These are phyloP conservation scores for Murraya koenigii DNA, from an alignment of 345 rosid genomes.

Conservation along the genomic window DNA sequence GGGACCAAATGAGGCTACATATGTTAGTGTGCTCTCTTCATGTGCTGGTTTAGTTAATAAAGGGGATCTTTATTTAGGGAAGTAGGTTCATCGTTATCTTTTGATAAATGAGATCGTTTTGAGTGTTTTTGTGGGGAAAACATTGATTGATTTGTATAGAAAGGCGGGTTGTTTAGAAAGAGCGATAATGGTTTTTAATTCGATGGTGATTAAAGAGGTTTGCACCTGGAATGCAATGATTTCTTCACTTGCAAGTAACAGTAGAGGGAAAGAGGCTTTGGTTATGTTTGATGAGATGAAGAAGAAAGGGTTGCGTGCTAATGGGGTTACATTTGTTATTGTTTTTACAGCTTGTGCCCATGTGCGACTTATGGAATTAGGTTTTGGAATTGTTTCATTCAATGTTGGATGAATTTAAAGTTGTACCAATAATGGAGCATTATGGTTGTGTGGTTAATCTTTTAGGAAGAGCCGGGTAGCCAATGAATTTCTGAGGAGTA, in stretches of 20 bases:
- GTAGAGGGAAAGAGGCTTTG: constrained; percentile 45
- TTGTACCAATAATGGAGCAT: constrained; percentile 61
- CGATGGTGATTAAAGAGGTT: constrained; percentile 31
- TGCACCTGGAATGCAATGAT: constrained; percentile 80
- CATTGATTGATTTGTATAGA: constrained; percentile 66
- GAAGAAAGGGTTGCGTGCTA: constrained; percentile 30
- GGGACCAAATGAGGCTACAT: constrained; percentile 70
- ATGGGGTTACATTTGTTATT: constrained; percentile 58
- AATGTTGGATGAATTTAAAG: constrained; percentile 31
- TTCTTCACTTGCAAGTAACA: constrained; percentile 50
- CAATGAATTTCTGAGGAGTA: constrained; percentile 34
- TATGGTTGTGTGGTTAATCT: constrained; percentile 81
- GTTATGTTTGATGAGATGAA: constrained; percentile 59
- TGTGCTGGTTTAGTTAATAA: constrained; percentile 53
- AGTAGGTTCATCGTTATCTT: constrained; percentile 60
- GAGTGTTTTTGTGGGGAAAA: constrained; percentile 46
- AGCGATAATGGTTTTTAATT: constrained; percentile 38
- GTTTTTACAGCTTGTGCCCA: constrained; percentile 70
- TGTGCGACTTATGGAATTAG: constrained; percentile 42
- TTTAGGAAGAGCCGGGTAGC: constrained; percentile 72
- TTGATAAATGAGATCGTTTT: constrained; percentile 33
- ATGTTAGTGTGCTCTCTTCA: constrained; percentile 50
- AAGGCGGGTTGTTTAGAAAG: constrained; percentile 42
- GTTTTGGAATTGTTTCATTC: constrained; percentile 46
- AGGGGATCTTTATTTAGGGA: constrained; percentile 45